Conservation (phyloP, 192 early-diverging fungal genomes). For the Coemansia pectinata region DNA sequence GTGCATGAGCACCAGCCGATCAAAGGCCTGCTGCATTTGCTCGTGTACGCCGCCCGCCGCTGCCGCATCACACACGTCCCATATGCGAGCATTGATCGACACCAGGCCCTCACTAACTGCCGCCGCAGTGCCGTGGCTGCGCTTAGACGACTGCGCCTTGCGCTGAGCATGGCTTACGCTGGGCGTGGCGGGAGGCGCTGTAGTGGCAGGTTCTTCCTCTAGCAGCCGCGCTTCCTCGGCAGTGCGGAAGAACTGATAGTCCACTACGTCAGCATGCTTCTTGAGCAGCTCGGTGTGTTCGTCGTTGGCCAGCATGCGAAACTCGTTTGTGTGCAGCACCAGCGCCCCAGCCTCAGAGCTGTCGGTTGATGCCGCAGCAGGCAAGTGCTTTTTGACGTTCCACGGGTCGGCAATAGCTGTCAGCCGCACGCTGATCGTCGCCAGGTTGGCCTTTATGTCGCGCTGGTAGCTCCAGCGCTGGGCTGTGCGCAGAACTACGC, state of each 20-base stretch:
- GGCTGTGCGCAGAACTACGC: constrained; percentile 82
- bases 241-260: constrained; percentile 52
- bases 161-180: constrained; percentile 12
- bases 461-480: constrained; percentile 89
- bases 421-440: constrained; percentile 36
- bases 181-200: constrained; percentile 9
- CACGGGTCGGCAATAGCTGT: constrained; percentile 44
- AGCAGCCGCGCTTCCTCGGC: constrained; percentile 45
- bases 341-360: background rate
- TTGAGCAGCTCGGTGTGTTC: constrained; percentile 15
- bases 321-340: constrained; percentile 48
- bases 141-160: constrained; percentile 9
- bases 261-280: constrained; percentile 27
- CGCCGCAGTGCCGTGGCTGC: background rate
- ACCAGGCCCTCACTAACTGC: constrained; percentile 33
- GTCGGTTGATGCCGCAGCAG: background rate
- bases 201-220: constrained; percentile 14
- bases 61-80: constrained; percentile 21
- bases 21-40: constrained; percentile 58
- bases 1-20: constrained; percentile 65
- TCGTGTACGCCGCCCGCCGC: constrained; percentile 21
- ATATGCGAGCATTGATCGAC: constrained; percentile 58
- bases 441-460: constrained; percentile 51
- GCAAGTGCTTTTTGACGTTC: constrained; percentile 32
- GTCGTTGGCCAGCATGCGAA: constrained; percentile 32